Percentiles rank a stretch among this genome's conserved stretches.
phyloP scores from a whole-genome alignment of 257 asterid species.

The Nicotiana noctiflora region DNA sequence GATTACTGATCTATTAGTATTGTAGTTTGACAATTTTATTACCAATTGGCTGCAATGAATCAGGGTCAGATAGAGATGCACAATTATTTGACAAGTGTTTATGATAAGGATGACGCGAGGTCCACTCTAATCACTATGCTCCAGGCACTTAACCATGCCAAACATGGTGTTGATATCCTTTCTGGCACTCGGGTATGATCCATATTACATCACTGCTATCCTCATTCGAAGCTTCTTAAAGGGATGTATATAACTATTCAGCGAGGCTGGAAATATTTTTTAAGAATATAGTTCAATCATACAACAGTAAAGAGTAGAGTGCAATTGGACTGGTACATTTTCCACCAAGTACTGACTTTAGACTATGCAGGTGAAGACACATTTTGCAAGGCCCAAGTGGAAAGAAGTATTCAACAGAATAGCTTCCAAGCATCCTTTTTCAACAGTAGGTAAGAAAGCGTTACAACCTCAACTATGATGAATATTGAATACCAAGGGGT shows the following conservation, averaged over 20 bases:
- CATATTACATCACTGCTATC: not conserved
- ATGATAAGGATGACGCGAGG: constrained; percentile 91
- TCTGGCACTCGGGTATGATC: constrained; percentile 77
- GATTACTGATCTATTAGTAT: not conserved
- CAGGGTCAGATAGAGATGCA: constrained; percentile 94
- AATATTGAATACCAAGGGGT: too few relatives aligned
- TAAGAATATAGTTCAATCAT: too few relatives aligned
- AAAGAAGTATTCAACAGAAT: constrained; percentile 65
- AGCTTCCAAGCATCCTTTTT: constrained; percentile 65
- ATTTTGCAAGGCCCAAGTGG: constrained; percentile 46
- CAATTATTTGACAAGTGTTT: constrained; percentile 77
- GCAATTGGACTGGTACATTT: not conserved
- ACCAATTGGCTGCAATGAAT: constrained; percentile 4
- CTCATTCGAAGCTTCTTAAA: not conserved
- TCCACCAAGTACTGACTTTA: not conserved
- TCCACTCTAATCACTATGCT: constrained; percentile 91
- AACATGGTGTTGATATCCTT: constrained; percentile 83
- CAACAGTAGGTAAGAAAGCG: constrained; percentile 59
- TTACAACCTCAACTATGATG: not conserved
- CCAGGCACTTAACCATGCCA: constrained; percentile 89
- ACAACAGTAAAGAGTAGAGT: not conserved
- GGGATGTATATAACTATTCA: not conserved
- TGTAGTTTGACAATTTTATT: not conserved
- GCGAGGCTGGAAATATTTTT: too few relatives aligned
- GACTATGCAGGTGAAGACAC: constrained; percentile 54